phyloP scores from a whole-genome alignment of 2,329 filamentous ascomycete genomes.

The Nemania sp. region DNA sequence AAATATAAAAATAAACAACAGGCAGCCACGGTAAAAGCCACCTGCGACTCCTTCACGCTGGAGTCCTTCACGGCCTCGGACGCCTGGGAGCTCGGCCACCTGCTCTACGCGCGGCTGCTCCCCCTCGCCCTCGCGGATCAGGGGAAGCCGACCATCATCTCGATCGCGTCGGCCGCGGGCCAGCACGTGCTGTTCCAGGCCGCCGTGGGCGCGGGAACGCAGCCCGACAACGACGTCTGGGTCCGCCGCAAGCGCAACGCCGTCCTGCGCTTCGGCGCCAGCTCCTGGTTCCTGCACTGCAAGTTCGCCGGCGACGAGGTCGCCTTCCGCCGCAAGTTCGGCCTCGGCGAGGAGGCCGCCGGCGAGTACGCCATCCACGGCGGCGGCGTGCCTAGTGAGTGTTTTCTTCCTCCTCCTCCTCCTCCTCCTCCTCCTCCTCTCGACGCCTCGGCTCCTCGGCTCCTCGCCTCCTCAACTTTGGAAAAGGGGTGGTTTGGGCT shows the following conservation, averaged over 20 bases:
- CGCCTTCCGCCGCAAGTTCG: slow-evolving; percentile 68
- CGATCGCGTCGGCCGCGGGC: slow-evolving; percentile 64
- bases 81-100: slow-evolving; percentile 67
- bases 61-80: slow-evolving; percentile 64
- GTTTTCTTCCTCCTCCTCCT: not conserved
- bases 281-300: slow-evolving; percentile 72
- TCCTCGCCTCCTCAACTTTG: too few relatives aligned
- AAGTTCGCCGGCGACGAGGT: slow-evolving; percentile 68
- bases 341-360: slow-evolving; percentile 59
- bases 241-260: slow-evolving; percentile 72
- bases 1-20: slow-evolving; percentile 10
- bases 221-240: slow-evolving; percentile 74
- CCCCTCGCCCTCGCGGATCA: slow-evolving; percentile 54
- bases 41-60: slow-evolving; percentile 50
- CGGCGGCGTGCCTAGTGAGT: slow-evolving; percentile 64
- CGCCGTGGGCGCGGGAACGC: slow-evolving; percentile 67
- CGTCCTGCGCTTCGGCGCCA: slow-evolving; percentile 71
- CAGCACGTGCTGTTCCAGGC: slow-evolving; percentile 71
- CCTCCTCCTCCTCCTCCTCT: too few relatives aligned
- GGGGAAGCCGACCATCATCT: slow-evolving; percentile 60
- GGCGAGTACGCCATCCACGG: slow-evolving; percentile 77
- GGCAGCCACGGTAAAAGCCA: slow-evolving; percentile 40
- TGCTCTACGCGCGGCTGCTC: slow-evolving; percentile 67
- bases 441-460: too few relatives aligned
- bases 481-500: too few relatives aligned